phyloP scores from a whole-genome alignment of 2,329 filamentous ascomycete genomes.

The Nigrospora osmanthi region DNA sequence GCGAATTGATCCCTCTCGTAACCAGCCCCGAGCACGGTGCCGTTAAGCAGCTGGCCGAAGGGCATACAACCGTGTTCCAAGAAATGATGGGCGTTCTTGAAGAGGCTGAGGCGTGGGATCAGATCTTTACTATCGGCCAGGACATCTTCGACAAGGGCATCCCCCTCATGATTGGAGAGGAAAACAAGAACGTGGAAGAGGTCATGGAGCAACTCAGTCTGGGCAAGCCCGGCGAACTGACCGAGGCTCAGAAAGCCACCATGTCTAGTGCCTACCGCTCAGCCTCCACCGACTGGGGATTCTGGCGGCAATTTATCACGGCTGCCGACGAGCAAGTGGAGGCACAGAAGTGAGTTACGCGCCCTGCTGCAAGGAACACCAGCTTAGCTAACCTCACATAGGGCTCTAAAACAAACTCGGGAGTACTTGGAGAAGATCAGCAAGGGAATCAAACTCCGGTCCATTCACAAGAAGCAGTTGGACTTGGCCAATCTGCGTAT shows the following conservation, averaged over 20 bases:
- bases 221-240: background rate
- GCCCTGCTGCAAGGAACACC: background rate
- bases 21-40: constrained; percentile 10
- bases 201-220: background rate
- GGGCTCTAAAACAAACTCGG: constrained; percentile 10
- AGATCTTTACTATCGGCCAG: constrained; percentile 9
- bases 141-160: constrained; percentile 13
- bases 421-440: constrained; percentile 6
- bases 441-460: constrained; percentile 1
- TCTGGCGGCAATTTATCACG: constrained; percentile 31
- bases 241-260: background rate
- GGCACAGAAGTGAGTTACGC: constrained; percentile 21
- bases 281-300: constrained; percentile 15
- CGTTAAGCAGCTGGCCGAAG: constrained; percentile 12
- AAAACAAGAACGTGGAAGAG: background rate
- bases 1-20: background rate
- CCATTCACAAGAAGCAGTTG: constrained; percentile 7
- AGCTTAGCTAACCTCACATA: constrained; percentile 5
- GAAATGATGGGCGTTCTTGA: constrained; percentile 9
- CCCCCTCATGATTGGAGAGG: constrained; percentile 4
- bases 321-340: constrained; percentile 26
- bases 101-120: constrained; percentile 8
- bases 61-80: constrained; percentile 10
- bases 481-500: constrained; percentile 7
- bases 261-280: constrained; percentile 1